Percentiles rank a stretch among this genome's conserved stretches.
Conservation (phyloP, 2,329 filamentous ascomycete species). For the Xylaria sp. region DNA sequence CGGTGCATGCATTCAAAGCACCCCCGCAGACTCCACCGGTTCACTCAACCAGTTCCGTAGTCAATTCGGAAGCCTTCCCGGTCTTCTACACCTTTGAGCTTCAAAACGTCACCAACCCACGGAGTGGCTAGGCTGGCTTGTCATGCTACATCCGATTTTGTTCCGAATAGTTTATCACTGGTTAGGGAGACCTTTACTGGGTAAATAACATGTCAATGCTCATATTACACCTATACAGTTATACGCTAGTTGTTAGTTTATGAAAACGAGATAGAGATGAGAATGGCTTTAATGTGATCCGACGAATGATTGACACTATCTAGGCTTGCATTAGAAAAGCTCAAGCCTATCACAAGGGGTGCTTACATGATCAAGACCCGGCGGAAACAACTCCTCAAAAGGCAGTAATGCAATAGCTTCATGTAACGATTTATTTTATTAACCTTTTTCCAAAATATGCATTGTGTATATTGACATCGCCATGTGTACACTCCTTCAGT, state of each 20-base stretch:
- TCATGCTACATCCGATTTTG: neutral
- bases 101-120: neutral
- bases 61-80: slow-evolving; percentile 11
- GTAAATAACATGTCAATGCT: neutral
- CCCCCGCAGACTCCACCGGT: neutral
- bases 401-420: neutral
- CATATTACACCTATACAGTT: slow-evolving; percentile 4
- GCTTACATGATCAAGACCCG: slow-evolving; percentile 5
- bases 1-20: neutral
- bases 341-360: neutral
- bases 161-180: neutral
- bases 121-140: neutral
- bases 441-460: neutral
- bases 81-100: neutral
- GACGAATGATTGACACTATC: neutral
- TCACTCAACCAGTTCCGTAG: slow-evolving; percentile 1
- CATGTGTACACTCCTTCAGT: neutral
- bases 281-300: neutral
- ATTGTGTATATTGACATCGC: neutral
- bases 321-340: neutral
- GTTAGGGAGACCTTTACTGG: neutral
- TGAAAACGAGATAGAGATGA: neutral
- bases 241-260: neutral
- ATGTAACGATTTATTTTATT: neutral
- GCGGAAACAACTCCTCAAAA: neutral